Base-by-base conservation (phyloP, 78 protist species). In the Dictyostelium firmibasis region DNA sequence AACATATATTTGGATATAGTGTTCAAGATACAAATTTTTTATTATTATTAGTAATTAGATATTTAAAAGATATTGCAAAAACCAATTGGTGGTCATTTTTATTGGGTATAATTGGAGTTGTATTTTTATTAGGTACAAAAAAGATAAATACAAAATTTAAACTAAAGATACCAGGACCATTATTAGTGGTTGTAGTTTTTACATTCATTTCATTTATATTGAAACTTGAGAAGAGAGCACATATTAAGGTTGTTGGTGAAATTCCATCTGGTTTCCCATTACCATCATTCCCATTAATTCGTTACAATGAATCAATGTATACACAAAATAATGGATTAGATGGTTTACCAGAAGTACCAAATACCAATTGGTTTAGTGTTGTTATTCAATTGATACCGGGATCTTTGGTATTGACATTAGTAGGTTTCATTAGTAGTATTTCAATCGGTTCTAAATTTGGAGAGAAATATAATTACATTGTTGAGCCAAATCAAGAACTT, bases 401-500 rank as follows among this genome's bases (percentile, higher is more conserved):
- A 33, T 97, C 97, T 2, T 53, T 83, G 50, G 76, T 87, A 27
- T 38, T 96, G 77, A 60, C 88, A 7, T 33, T 97, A 47, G 95
- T 97, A 20, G 88, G 96, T 5, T 97, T 83, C 79, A 87, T 97
- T 53, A 85, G 89, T 20, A 36, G 91, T 72, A 86, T 96, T 9
- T 92, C 97, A 4, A 84, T 97, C 23, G 97, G 97, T 69, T 81
- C 92, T 4, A 74, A 72, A 44, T 87, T 89, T 47, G 97, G 97
- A 2, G 87, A 67, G 79, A 57, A 91, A 64, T 11, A 91, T 70
- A 33, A 76, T 27, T 93, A 92, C 78, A 33, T 11, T 0, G 79
- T 97, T n/a, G 86, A 86, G 3, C 64, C 95, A 10, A 96, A 96
- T 85, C 96, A 91, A 60, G 98, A 97, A 74, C 86, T 97, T 36